These are phyloP conservation scores for Thermoascus crustaceus DNA, from an alignment of 2,329 filamentous ascomycete species.

Conservation along the genomic window DNA sequence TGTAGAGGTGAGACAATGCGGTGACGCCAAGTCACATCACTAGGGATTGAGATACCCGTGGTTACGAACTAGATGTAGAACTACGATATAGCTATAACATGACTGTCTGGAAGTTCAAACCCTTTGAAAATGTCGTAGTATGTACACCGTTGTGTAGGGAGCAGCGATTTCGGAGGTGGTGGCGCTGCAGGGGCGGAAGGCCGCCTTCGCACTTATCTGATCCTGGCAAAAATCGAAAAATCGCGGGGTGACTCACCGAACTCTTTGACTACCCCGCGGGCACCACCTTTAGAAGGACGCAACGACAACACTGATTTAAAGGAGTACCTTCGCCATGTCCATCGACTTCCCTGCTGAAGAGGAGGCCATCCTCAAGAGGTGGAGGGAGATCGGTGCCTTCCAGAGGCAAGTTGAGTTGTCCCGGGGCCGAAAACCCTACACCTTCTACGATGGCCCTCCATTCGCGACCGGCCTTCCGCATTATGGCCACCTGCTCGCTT, in stretches of 20 bases:
- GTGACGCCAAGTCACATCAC: slow-evolving; percentile 1
- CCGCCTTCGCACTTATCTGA: slow-evolving; percentile 2
- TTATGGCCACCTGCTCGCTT: slow-evolving; percentile 73
- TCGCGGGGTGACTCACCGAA: slow-evolving; percentile 7
- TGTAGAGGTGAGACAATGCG: background rate
- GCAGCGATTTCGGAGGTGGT: background rate
- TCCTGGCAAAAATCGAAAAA: slow-evolving; percentile 5
- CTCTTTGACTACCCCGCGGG: slow-evolving; percentile 15
- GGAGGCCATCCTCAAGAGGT: slow-evolving; percentile 72
- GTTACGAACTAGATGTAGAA: background rate
- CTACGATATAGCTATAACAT: no score
- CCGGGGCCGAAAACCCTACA: slow-evolving; percentile 72
- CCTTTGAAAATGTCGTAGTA: no score
- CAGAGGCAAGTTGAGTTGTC: slow-evolving; percentile 80
- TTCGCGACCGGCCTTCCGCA: slow-evolving; percentile 65
- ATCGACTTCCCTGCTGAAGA: slow-evolving; percentile 92
- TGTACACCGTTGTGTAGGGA: no score
- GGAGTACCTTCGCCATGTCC: slow-evolving; percentile 51
- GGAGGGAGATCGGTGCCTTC: slow-evolving; percentile 90
- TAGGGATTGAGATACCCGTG: slow-evolving; percentile 2
- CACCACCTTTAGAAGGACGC: slow-evolving; percentile 11
- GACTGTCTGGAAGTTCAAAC: no score
- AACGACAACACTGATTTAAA: slow-evolving; percentile 4
- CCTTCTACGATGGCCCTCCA: slow-evolving; percentile 86
- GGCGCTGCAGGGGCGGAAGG: background rate